Base-by-base conservation (phyloP, 768 basidiomycete species). In the Cubamyces lactineus region DNA sequence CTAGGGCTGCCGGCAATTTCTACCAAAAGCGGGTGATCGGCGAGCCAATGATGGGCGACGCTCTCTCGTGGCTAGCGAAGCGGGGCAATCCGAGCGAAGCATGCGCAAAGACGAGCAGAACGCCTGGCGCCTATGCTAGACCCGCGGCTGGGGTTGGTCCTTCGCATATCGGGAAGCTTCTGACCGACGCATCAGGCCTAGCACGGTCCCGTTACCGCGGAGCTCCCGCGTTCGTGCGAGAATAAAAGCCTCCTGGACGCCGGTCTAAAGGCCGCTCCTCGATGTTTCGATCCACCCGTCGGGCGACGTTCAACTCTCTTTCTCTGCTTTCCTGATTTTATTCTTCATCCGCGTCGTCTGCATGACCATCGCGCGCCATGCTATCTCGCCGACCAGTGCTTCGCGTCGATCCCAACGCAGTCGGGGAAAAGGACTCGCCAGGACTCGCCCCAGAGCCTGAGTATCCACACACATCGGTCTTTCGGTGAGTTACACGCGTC, bases 381-480 rank as follows among this genome's bases (percentile, higher is more conserved):
- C 52, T 58, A 21, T 61, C 52, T 49, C 59, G 58, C 21, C 43
- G 56, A 24, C 64, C 59, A n/a, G 24, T 53, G n/a, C 60, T 65
- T 17, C 64, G 59, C 55, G 50, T 61, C 50, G 64, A 61, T 46
- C 59, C 59, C 34, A 51, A 61, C n/a, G 46, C 55, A 16, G 30
- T 24, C 16, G 34, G 34, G 53, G 63, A 47, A 24, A 64, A 63
- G 52, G 43, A 45, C 52, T 15, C 52, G 17, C 48, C 40, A 39
- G 21, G 45, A 39, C 46, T 30, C 13, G 46, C 56, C 15, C 55
- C 59, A 28, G 54, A 59, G 47, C 43, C 39, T 23, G 62, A 59
- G 34, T 67, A 66, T 46, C 68, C 67, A 34, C 65, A 70, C 60
- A 68, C 66, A 42, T 70, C 71, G 19, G 70, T 72, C 28, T 70